Evolutionary conservation across 2,329 filamentous ascomycete genomes (phyloP).

Genomic region (Pseudodiploospora longispora): DNA sequence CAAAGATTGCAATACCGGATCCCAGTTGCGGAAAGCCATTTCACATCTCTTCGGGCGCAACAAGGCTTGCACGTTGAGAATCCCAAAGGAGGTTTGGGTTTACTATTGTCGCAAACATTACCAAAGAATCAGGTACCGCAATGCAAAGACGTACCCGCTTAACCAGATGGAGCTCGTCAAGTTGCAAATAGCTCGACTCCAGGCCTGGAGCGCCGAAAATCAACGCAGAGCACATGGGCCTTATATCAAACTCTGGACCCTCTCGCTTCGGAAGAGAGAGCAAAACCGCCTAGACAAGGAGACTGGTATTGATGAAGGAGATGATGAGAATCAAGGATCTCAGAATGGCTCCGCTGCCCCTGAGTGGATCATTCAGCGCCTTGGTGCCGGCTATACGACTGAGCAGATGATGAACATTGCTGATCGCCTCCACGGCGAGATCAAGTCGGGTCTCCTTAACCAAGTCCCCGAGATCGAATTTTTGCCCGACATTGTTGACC

Average conservation of each 20-base stretch:
- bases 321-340: conserved; percentile 18
- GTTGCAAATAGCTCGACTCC: conserved; percentile 53
- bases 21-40: conserved; percentile 63
- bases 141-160: conserved; percentile 50
- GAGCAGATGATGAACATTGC: conserved; percentile 40
- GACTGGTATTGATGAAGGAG: conserved; percentile 20
- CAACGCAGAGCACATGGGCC: conserved; percentile 20
- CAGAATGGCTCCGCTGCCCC: conserved; percentile 35
- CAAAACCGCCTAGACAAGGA: conserved; percentile 42
- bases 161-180: conserved; percentile 57
- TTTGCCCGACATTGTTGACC: conserved; percentile 43
- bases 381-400: conserved; percentile 40
- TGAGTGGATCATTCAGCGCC: conserved; percentile 39
- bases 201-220: conserved; percentile 53
- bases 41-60: conserved; percentile 79
- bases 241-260: conserved; percentile 42
- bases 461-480: conserved; percentile 53
- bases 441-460: conserved; percentile 31
- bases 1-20: conserved; percentile 49
- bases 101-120: conserved; percentile 77
- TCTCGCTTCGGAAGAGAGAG: conserved; percentile 58
- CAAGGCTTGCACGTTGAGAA: conserved; percentile 65
- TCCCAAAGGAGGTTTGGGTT: conserved; percentile 64
- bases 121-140: conserved; percentile 66
- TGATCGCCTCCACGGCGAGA: conserved; percentile 34